A percentile compares a stretch with the other conserved stretches of the same genome.
Conservation (phyloP, 2,329 filamentous ascomycete species). For the Fusarium nygamai region DNA sequence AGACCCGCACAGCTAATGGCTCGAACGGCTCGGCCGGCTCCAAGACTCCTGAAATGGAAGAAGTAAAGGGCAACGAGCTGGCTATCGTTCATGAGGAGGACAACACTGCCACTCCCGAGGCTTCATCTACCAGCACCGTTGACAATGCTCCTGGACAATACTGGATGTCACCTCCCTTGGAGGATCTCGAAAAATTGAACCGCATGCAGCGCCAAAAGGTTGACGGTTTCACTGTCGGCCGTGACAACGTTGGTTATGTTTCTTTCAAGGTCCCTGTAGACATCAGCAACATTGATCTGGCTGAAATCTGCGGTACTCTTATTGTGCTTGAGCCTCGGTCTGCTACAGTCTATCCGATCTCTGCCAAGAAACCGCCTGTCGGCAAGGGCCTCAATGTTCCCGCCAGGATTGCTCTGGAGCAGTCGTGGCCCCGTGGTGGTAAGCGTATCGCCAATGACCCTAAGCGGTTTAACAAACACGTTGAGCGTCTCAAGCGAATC, state of each 20-base stretch:
- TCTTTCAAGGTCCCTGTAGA: constrained; percentile 86
- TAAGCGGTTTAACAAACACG: constrained; percentile 80
- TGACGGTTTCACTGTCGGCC: constrained; percentile 81
- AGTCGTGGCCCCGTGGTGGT: constrained; percentile 84
- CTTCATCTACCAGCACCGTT: constrained; percentile 35
- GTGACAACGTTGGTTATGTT: constrained; percentile 82
- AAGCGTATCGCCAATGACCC: constrained; percentile 64
- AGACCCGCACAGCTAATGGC: constrained; percentile 60
- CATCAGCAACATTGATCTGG: constrained; percentile 79
- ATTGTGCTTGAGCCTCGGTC: constrained; percentile 80
- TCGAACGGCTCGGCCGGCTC: constrained; percentile 47
- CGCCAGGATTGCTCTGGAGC: constrained; percentile 85
- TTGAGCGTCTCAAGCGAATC: constrained; percentile 82
- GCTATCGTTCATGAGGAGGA: constrained; percentile 81
- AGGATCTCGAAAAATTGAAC: constrained; percentile 82
- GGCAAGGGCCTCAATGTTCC: constrained; percentile 94
- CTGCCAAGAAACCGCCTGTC: constrained; percentile 79
- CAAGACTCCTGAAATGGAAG: constrained; percentile 72
- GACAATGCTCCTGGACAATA: constrained; percentile 76
- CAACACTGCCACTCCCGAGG: constrained; percentile 43
- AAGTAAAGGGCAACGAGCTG: constrained; percentile 78
- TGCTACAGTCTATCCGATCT: constrained; percentile 86
- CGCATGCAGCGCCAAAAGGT: constrained; percentile 81
- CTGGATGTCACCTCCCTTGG: constrained; percentile 82
- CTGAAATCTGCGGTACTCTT: constrained; percentile 81